These are phyloP conservation scores for Xylariales sp. DNA, from an alignment of 2,329 filamentous ascomycete genomes.

Conservation along the genomic window DNA sequence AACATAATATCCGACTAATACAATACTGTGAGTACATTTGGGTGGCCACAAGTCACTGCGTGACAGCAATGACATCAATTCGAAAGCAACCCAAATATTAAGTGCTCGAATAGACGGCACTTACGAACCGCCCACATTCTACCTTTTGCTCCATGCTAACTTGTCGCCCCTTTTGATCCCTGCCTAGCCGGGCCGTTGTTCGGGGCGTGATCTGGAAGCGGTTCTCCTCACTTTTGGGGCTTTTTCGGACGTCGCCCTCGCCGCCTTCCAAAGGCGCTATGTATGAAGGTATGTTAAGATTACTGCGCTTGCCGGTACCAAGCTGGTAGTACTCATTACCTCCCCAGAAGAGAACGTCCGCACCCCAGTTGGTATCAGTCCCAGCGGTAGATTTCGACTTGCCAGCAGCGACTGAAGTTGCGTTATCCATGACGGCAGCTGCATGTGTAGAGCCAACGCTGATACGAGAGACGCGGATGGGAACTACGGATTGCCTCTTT, in stretches of 20 bases:
- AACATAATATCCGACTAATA: too few relatives aligned
- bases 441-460: slow-evolving; percentile 77
- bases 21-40: too few relatives aligned
- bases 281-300: slow-evolving; percentile 70
- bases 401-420: slow-evolving; percentile 59
- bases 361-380: slow-evolving; percentile 81
- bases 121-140: slow-evolving; percentile 79
- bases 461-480: slow-evolving; percentile 72
- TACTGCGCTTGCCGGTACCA: slow-evolving; percentile 84
- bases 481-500: slow-evolving; percentile 56
- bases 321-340: slow-evolving; percentile 93
- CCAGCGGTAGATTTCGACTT: slow-evolving; percentile 35
- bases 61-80: too few relatives aligned
- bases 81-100: too few relatives aligned
- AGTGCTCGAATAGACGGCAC: slow-evolving; percentile 71
- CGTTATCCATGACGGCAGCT: slow-evolving; percentile 78
- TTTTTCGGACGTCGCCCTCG: slow-evolving; percentile 52
- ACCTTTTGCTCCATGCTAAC: slow-evolving; percentile 80
- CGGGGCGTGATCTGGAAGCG: slow-evolving; percentile 77
- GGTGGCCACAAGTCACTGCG: too few relatives aligned
- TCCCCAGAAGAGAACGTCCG: slow-evolving; percentile 89
- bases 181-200: slow-evolving; percentile 62
- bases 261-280: slow-evolving; percentile 69
- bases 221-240: slow-evolving; percentile 60
- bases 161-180: slow-evolving; percentile 57